A percentile compares a stretch with the other conserved stretches of the same genome.
phyloP scores from a whole-genome alignment of 139 green algal species.

The Ettlia oleoabundans region DNA sequence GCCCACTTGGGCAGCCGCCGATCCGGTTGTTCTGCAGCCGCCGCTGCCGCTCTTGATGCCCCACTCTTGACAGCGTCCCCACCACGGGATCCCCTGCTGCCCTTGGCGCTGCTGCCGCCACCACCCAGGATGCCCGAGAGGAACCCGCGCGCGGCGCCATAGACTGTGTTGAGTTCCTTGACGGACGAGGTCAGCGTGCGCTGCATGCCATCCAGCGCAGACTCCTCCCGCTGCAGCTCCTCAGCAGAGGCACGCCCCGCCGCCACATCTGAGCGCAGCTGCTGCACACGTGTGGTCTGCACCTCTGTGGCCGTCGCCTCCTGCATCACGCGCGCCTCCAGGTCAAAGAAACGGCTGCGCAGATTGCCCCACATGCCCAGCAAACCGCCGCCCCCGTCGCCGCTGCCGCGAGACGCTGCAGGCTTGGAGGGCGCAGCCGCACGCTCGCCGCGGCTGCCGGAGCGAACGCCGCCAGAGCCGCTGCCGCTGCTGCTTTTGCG shows the following conservation, averaged over 20 bases:
- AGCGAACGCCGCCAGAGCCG: background rate
- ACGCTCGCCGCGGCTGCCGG: background rate
- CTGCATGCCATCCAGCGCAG: conserved; percentile 31
- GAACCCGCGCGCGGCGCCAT: conserved; percentile 11
- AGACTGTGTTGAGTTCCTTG: conserved; percentile 34
- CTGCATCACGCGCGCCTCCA: conserved; percentile 73
- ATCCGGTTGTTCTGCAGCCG: background rate
- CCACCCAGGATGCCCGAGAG: background rate
- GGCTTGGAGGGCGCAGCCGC: background rate
- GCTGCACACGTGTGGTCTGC: conserved; percentile 51
- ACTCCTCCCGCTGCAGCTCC: conserved; percentile 31
- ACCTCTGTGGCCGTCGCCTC: conserved; percentile 48
- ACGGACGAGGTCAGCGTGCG: conserved; percentile 16
- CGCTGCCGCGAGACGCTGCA: background rate
- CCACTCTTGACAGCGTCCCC: no score
- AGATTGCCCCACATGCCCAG: conserved; percentile 17
- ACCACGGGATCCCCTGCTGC: no score
- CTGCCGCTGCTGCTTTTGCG: conserved; percentile 27
- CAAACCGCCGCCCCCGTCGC: conserved; percentile 19
- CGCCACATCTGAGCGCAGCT: conserved; percentile 40
- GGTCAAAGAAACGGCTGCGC: conserved; percentile 63
- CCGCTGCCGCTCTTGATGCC: background rate
- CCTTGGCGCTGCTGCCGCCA: conserved; percentile 10
- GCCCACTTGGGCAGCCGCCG: conserved; percentile 21
- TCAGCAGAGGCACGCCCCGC: conserved; percentile 13